These are phyloP conservation scores for Anethum foeniculum DNA, from an alignment of 140 eudicot species.

Conservation along the genomic window DNA sequence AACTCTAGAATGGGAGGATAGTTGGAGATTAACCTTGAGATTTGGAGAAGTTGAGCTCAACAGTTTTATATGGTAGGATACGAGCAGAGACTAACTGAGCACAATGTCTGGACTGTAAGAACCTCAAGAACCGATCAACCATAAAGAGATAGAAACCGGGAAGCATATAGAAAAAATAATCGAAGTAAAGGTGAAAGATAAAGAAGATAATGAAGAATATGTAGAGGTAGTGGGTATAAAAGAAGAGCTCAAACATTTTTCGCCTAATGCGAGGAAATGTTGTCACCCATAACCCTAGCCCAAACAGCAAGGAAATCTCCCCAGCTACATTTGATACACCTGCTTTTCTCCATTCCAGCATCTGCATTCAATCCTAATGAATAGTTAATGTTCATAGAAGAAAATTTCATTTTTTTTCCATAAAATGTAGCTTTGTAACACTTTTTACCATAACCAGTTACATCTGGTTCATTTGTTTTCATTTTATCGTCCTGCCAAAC, in stretches of 20 bases:
- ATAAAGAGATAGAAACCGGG: conserved; percentile 49
- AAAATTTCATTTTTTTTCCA: background rate
- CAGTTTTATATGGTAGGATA: conserved; percentile 25
- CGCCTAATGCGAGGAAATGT: conserved; percentile 37
- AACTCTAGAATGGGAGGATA: background rate
- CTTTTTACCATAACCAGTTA: background rate
- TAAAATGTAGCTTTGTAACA: background rate
- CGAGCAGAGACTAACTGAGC: conserved; percentile 35
- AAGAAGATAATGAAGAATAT: conserved; percentile 39
- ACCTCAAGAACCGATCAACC: conserved; percentile 42
- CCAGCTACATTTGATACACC: conserved; percentile 24
- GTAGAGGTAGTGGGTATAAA: conserved; percentile 47
- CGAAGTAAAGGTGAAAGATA: conserved; percentile 32
- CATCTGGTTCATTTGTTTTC: background rate
- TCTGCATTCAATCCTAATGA: conserved; percentile 17
- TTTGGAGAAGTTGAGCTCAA: conserved; percentile 48
- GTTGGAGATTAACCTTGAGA: conserved; percentile 18
- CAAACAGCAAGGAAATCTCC: conserved; percentile 28
- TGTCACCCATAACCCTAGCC: conserved; percentile 40
- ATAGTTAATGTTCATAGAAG: background rate
- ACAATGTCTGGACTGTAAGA: conserved; percentile 37
- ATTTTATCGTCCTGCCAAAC: background rate
- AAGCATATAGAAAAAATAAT: conserved; percentile 35
- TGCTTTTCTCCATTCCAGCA: conserved; percentile 30
- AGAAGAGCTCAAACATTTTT: conserved; percentile 45